Base-by-base conservation (phyloP, 1,284 basidiomycete genomes). In the Marasmius fiardii region DNA sequence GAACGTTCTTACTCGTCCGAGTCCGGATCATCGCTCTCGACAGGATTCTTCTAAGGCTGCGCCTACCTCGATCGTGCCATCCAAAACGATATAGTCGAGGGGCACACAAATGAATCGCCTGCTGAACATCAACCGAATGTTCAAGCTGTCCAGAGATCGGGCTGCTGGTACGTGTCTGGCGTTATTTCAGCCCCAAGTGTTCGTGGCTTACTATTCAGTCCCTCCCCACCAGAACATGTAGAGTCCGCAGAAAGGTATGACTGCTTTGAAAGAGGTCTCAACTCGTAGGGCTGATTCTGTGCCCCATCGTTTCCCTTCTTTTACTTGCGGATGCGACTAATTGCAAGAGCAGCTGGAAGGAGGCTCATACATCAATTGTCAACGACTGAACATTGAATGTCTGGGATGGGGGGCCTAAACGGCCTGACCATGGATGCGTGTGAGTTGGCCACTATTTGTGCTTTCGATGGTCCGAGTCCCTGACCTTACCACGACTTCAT, bases 391-490 rank as follows among this genome's bases (percentile, higher is more conserved):
- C 53, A 87, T 92, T 64, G 78, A 86, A 48, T 92, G 89, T 69
- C 75, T 92, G 3, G 90, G 89, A n/a, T 92, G 89, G 89, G 90
- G 89, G 4, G 74, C n/a, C 83, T 16, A 86, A 81, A 65, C 80
- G 89, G 52, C 90, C 88, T 18, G 88, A 90, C 58, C n/a, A n/a
- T 91, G 88, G 89, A 90, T 91, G 88, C 73, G 88, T 62, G 89
- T 90, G 64, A 71, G 87, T 78, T 31, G 28, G 28, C 28, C n/a
- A n/a, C n/a, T 31, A 31, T 31, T 31, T 31, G 28, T 31, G 28
- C 10, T 31, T 10, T 31, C 10, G 10, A n/a, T n/a, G n/a, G n/a
- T n/a, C n/a, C n/a, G n/a, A n/a, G n/a, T n/a, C 28, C 28, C 28
- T 31, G 4, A 4, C 10, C 28, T 31, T 31, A n/a, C 28, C 28